phyloP scores from a whole-genome alignment of 164 flowering plant genomes.

The Warburgia ugandensis region DNA sequence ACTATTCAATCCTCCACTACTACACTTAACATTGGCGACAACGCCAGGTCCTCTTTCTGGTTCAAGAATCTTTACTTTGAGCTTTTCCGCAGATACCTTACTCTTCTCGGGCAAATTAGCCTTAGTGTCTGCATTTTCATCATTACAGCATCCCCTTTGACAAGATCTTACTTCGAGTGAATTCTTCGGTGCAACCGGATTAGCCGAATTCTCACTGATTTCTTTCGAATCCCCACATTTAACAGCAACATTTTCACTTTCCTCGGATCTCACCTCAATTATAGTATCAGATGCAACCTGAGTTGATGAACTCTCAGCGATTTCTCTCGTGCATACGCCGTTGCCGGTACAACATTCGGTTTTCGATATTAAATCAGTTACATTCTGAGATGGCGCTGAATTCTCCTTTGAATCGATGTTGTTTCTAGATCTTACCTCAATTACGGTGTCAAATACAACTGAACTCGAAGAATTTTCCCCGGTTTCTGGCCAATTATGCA shows the following conservation, averaged over 20 bases:
- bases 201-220: no score
- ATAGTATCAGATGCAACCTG: no score
- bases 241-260: no score
- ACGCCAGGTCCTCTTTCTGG: constrained; percentile 20
- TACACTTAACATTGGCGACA: constrained; percentile 29
- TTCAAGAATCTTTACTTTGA: constrained; percentile 14
- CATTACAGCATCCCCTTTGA: not conserved
- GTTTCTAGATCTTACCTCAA: not conserved
- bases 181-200: no score
- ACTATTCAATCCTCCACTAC: constrained; percentile 13
- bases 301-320: no score
- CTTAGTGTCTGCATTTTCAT: not conserved
- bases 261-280: constrained; percentile 8
- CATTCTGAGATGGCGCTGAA: constrained; percentile 4
- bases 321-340: no score
- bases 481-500: constrained; percentile 3
- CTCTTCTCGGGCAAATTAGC: constrained; percentile 11
- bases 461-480: not conserved
- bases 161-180: no score
- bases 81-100: constrained; percentile 15
- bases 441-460: not conserved
- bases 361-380: no score
- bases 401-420: constrained; percentile 1
- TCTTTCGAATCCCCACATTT: no score
- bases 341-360: no score